A percentile compares a stretch with the other conserved stretches of the same genome.
Evolutionary conservation across 257 asterid species (phyloP).

Genomic region (Solanum ahanhuiri): DNA sequence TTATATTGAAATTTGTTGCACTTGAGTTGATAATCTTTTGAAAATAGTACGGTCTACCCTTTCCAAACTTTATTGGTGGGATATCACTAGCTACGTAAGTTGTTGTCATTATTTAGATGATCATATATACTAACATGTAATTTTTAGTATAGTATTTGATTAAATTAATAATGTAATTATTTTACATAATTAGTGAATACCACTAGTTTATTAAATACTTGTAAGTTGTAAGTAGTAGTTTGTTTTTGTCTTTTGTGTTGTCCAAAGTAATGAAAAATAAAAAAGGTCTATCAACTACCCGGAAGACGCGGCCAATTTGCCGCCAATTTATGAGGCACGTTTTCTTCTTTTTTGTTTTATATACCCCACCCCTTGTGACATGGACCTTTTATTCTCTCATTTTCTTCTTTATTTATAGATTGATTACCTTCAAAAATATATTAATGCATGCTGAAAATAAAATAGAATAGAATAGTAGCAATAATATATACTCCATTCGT

Average conservation of each 20-base stretch:
- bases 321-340: conserved; percentile 13
- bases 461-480: too few relatives aligned
- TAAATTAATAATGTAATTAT: neutral
- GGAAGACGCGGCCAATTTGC: conserved; percentile 18
- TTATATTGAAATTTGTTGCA: too few relatives aligned
- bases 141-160: neutral
- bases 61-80: fast-evolving
- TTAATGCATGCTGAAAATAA: too few relatives aligned
- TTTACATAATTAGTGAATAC: neutral
- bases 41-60: too few relatives aligned
- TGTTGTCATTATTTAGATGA: neutral
- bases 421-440: too few relatives aligned
- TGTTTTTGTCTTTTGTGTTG: conserved; percentile 1
- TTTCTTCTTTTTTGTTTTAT: neutral
- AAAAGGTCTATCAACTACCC: conserved; percentile 2
- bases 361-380: neutral
- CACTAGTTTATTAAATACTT: neutral
- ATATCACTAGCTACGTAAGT: too few relatives aligned
- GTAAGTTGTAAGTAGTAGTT: neutral
- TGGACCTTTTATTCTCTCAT: neutral
- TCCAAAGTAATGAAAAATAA: neutral
- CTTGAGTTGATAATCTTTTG: too few relatives aligned
- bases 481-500: too few relatives aligned
- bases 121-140: neutral
- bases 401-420: neutral